Percentiles rank a stretch among this genome's conserved stretches.
Evolutionary conservation across 345 rosid species (phyloP).

Genomic region (Ricinus communis): DNA sequence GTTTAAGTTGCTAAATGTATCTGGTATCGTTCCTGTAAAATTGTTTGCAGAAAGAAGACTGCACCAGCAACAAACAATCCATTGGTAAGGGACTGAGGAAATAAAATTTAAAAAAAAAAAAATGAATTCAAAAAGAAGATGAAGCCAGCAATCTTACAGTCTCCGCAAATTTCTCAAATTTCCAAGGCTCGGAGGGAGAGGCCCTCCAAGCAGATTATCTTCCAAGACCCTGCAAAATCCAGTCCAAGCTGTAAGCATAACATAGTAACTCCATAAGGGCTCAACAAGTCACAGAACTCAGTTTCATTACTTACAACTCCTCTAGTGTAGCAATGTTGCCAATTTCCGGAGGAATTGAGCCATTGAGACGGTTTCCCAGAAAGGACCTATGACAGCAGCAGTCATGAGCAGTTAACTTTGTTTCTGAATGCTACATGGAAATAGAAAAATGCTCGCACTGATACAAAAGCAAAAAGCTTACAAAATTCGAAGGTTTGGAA

Average conservation of each 20-base stretch:
- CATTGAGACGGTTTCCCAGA: slow-evolving; percentile 63
- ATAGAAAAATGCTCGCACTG: not conserved
- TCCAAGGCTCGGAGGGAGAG: slow-evolving; percentile 64
- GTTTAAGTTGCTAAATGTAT: slow-evolving; percentile 57
- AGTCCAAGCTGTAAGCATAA: not conserved
- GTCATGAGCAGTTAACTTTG: not conserved
- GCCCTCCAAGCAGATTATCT: slow-evolving; percentile 57
- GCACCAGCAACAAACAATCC: slow-evolving; percentile 7
- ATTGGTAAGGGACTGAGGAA: no score
- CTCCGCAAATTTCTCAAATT: slow-evolving; percentile 45
- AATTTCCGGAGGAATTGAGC: slow-evolving; percentile 58
- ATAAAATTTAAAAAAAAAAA: not conserved
- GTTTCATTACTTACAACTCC: slow-evolving; percentile 49
- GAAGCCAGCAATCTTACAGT: slow-evolving; percentile 44
- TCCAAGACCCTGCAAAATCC: slow-evolving; percentile 56
- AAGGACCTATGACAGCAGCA: slow-evolving; percentile 44
- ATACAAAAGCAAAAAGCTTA: slow-evolving; percentile 34
- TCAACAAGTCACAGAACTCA: not conserved
- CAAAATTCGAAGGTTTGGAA: slow-evolving; percentile 50
- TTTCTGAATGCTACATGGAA: slow-evolving; percentile 7
- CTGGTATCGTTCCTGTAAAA: slow-evolving; percentile 69
- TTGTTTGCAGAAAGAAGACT: slow-evolving; percentile 78
- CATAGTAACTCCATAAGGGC: no score
- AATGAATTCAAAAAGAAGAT: not conserved
- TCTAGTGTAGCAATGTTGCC: slow-evolving; percentile 55